Conservation (phyloP, 1,284 basidiomycete genomes). For the Malassezia restricta region DNA sequence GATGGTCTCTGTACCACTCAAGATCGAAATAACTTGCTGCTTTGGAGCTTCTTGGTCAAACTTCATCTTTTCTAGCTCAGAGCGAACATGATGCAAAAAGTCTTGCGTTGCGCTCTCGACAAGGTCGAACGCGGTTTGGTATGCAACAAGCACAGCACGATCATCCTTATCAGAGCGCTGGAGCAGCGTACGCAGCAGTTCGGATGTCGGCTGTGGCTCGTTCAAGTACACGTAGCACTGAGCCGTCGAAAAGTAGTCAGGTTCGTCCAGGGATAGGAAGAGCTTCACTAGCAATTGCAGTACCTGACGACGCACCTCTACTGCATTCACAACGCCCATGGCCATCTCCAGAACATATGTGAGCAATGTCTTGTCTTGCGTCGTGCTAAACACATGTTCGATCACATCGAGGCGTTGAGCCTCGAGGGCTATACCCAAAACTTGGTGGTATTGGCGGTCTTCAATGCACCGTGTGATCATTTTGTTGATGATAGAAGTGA, state of each 20-base stretch:
- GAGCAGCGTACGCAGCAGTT: conserved; percentile 36
- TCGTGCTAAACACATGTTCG: conserved; percentile 35
- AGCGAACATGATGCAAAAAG: conserved; percentile 40
- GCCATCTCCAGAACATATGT: conserved; percentile 41
- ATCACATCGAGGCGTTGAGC: conserved; percentile 40
- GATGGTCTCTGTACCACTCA: conserved; percentile 43
- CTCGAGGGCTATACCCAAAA: conserved; percentile 43
- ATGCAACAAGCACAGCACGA: conserved; percentile 36
- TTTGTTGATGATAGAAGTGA: conserved; percentile 40
- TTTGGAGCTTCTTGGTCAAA: conserved; percentile 17
- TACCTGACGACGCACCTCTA: conserved; percentile 35
- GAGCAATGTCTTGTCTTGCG: conserved; percentile 34
- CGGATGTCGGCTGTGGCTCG: conserved; percentile 30
- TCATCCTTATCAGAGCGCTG: conserved; percentile 29
- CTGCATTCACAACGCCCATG: conserved; percentile 33
- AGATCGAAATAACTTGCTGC: conserved; percentile 30
- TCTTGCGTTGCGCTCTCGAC: conserved; percentile 46
- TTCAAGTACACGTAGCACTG: conserved; percentile 46
- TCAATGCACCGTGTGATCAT: conserved; percentile 43
- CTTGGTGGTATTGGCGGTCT: conserved; percentile 38
- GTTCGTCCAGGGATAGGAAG: conserved; percentile 37
- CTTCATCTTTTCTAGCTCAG: conserved; percentile 20
- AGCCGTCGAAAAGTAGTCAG: conserved; percentile 44
- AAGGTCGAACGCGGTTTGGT: conserved; percentile 44
- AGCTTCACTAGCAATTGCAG: conserved; percentile 43